phyloP scores from a whole-genome alignment of 2,329 filamentous ascomycete species.

The Penicillium concentricum region DNA sequence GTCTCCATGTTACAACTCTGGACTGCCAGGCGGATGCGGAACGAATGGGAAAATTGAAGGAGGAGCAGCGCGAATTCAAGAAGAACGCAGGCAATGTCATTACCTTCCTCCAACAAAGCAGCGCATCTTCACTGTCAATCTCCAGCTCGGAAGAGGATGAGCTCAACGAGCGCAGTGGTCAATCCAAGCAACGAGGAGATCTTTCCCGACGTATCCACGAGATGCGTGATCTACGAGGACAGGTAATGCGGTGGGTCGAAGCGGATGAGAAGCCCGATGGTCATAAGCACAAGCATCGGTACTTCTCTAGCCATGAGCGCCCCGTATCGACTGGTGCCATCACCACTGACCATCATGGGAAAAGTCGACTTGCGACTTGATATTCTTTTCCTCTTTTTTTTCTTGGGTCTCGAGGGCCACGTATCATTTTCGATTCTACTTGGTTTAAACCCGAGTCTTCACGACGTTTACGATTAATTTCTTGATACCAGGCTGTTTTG shows the following conservation, averaged over 20 bases:
- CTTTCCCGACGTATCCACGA: slow-evolving; percentile 32
- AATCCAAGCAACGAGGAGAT: slow-evolving; percentile 28
- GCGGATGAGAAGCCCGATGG: slow-evolving; percentile 26
- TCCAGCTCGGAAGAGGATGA: slow-evolving; percentile 60
- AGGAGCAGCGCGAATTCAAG: slow-evolving; percentile 71
- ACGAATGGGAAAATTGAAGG: slow-evolving; percentile 71
- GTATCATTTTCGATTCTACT: slow-evolving; percentile 1
- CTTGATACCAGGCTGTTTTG: slow-evolving; percentile 5
- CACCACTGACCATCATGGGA: not conserved
- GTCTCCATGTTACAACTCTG: slow-evolving; percentile 69
- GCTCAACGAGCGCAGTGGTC: slow-evolving; percentile 46
- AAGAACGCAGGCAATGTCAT: slow-evolving; percentile 58
- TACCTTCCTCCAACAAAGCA: slow-evolving; percentile 55
- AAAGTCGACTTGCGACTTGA: not conserved
- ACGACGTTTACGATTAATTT: slow-evolving; percentile 19
- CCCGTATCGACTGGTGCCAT: slow-evolving; percentile 14
- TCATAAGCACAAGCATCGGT: slow-evolving; percentile 19
- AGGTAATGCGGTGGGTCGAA: slow-evolving; percentile 38
- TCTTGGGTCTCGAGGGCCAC: not conserved
- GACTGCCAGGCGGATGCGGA: slow-evolving; percentile 73
- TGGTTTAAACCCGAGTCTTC: slow-evolving; percentile 21
- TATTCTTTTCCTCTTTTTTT: not conserved
- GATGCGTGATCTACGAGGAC: slow-evolving; percentile 39
- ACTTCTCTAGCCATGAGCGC: slow-evolving; percentile 17
- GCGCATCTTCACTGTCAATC: slow-evolving; percentile 47